Base-by-base conservation (phyloP, 1,284 basidiomycete species). In the Omphalotus olearius region DNA sequence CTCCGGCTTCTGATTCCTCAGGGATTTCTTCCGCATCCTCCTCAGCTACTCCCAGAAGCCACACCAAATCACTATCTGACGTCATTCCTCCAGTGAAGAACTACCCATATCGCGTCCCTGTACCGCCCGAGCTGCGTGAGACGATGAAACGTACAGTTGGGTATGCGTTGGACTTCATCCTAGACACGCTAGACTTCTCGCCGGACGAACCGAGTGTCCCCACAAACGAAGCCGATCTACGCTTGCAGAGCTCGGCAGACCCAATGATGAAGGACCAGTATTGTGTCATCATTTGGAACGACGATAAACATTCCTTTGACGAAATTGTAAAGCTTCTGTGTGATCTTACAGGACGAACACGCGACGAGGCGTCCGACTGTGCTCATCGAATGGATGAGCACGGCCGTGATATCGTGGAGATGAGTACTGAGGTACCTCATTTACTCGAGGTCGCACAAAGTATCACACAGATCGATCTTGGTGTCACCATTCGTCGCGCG, bases 251-350 rank as follows among this genome's bases (percentile, higher is more conserved):
- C 3, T 82, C 86, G 1, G 80, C 79, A 1, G 87, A 91, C 58
- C 84, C 88, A 1, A 79, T 86, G 76, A 74, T 78, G 68, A 83
- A 83, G 57, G 87, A 95, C 56, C 80, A 89, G 30, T 96, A 86
- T 67, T 85, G 89, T 18, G 80, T 98, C 50, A 75, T 97, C 16
- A 71, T 98, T 1, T 98, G 94, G 94, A 95, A 97, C 67, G 96
- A 98, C 69, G 97, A 99, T 68, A 97, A 94, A 61, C 97, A 98
- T 67, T 94, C 92, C 1, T 91, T 91, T 61, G 86, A 88, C 48
- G 93, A 98, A 63, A 86, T 98, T 51, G 88, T 89, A 51, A 82
- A 88, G 57, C 81, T 95, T 52, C 72, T 97, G 5, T 73, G 78
- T 44, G 89, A 91, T 53, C 79, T 83, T 54, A 81, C 82, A 6